Evolutionary conservation across 1,284 basidiomycete genomes (phyloP), one percentile per base, ranked within the genome.

Genomic region (Cutaneotrichosporon mucoides): DNA sequence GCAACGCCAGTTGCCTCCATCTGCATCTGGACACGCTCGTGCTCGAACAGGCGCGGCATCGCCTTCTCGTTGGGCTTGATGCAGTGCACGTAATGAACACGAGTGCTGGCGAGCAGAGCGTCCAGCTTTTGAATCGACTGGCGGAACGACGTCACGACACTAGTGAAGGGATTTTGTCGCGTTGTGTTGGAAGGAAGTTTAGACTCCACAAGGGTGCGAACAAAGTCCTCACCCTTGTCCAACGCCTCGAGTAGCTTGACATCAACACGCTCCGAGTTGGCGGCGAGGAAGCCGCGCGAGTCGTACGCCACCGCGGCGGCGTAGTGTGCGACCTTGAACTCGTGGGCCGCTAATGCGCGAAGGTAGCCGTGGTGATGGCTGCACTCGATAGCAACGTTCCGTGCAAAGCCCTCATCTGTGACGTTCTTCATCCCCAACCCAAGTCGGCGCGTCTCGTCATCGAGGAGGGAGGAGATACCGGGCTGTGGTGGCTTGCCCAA

Each of bases 1-100:
- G 59, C 53, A 33, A 64, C 60, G 3, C 62, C 62, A 3, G 59
- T 55, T 3, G 62, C 62, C 9, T 59, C 59, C 47, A 64, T 60
- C 48, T 64, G 62, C 11, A 55, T 34, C 44, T 49, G 52, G 16
- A 64, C 59, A 15, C 57, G 57, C 5, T 51, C 48, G n/a, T 55
- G 54, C 33, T 59, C 54, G 33, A 64, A 59, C 12, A 53, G 12
- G 47, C 62, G 54, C 1, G 59, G 46, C 41, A 48, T 55, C 2
- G 62, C 59, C 37, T 58, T 49, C 38, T 64, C 57, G 55, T 64
- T 64, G 7, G 62, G 57, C 59, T 64, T 64, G 59, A 64, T 61
- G 53, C 62, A 64, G 37, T 64, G 62, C 24, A 64, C 60, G 48
- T 64, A 61, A 47, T 59, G 62, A 4, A 61, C 59, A 24, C 45